Conservation (phyloP, 805 yeast genomes). For the Kazachstania bromeliacearum region DNA sequence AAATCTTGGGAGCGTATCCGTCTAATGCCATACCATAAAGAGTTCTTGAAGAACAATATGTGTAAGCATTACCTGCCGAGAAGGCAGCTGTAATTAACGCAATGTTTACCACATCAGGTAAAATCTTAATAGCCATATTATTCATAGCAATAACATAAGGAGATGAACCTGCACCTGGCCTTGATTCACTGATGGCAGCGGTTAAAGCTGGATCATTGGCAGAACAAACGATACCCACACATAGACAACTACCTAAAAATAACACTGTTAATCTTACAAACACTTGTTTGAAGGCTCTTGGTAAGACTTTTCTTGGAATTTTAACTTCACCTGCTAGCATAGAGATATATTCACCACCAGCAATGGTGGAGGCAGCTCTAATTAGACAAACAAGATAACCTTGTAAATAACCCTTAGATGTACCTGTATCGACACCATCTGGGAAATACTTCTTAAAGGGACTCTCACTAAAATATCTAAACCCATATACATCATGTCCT, state of each 20-base stretch:
- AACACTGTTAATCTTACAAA: constrained; percentile 57
- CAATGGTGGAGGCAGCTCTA: constrained; percentile 69
- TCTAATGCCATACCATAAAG: constrained; percentile 60
- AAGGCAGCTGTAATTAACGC: constrained; percentile 66
- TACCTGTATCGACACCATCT: constrained; percentile 32
- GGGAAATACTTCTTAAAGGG: constrained; percentile 49
- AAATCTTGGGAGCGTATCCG: constrained; percentile 65
- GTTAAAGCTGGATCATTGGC: constrained; percentile 54
- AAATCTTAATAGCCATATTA: constrained; percentile 50
- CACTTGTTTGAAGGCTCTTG: constrained; percentile 72
- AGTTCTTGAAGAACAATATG: constrained; percentile 61
- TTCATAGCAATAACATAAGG: constrained; percentile 82
- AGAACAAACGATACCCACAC: constrained; percentile 70
- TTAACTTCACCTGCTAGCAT: constrained; percentile 79
- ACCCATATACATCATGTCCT: constrained; percentile 49
- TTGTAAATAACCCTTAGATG: constrained; percentile 47
- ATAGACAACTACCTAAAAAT: constrained; percentile 64
- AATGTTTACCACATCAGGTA: constrained; percentile 75
- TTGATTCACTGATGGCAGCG: constrained; percentile 47
- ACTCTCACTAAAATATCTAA: constrained; percentile 45
- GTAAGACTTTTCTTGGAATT: constrained; percentile 61
- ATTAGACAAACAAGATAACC: constrained; percentile 64
- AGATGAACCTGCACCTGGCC: constrained; percentile 71
- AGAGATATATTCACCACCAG: constrained; percentile 80
- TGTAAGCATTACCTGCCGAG: constrained; percentile 76